phyloP scores from a whole-genome alignment of 306 rosid genomes.

The Biancaea sappan region DNA sequence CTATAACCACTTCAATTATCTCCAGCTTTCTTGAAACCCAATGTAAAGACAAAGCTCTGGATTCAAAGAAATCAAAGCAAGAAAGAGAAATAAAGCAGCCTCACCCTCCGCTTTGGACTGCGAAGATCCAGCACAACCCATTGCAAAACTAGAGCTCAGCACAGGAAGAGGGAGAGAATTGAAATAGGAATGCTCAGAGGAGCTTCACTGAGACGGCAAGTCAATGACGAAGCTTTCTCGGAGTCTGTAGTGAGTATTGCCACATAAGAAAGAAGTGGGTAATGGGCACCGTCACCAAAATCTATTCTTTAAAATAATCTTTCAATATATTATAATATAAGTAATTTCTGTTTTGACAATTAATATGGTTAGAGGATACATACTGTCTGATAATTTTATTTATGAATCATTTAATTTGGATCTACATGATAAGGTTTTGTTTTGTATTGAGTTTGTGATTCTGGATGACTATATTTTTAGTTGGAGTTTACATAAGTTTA shows the following conservation, averaged over 20 bases:
- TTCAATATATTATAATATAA: not conserved
- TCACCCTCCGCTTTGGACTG: slow-evolving; percentile 82
- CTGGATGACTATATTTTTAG: not conserved
- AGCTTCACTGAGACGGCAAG: slow-evolving; percentile 45
- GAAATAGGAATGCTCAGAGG: not conserved
- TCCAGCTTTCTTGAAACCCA: slow-evolving; percentile 30
- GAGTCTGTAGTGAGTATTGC: not conserved
- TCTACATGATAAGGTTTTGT: too few relatives aligned
- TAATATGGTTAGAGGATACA: too few relatives aligned
- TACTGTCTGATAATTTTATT: too few relatives aligned
- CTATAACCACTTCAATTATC: not conserved
- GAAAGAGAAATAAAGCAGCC: slow-evolving; percentile 23
- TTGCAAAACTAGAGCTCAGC: slow-evolving; percentile 36
- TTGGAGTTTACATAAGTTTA: not conserved
- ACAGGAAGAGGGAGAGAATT: not conserved
- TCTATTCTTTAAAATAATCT: not conserved
- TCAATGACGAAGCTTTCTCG: slow-evolving; percentile 24
- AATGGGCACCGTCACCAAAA: not conserved
- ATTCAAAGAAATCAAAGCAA: slow-evolving; percentile 13
- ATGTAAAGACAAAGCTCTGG: slow-evolving; percentile 29
- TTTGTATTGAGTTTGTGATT: not conserved
- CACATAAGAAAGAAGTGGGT: too few relatives aligned
- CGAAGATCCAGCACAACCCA: slow-evolving; percentile 96
- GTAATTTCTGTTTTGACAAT: too few relatives aligned
- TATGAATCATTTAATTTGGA: too few relatives aligned